Percentiles rank a stretch among this genome's conserved stretches.
Conservation (phyloP, 2,329 filamentous ascomycete species). For the Geosmithia flava region DNA sequence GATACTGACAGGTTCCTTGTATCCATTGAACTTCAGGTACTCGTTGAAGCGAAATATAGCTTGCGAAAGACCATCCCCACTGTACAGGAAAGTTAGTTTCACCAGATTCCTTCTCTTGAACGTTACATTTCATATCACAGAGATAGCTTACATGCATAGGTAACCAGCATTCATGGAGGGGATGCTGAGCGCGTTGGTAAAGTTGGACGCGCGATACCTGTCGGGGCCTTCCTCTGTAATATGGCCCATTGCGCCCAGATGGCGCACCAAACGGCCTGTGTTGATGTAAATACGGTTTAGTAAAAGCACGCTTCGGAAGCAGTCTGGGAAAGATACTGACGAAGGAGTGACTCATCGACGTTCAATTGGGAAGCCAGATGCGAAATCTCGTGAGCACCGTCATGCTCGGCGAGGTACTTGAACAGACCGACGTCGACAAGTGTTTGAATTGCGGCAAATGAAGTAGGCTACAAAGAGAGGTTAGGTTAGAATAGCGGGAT, state of each 20-base stretch:
- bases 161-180: conserved; percentile 22
- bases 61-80: conserved; percentile 3
- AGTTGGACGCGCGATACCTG: conserved; percentile 23
- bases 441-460: background rate
- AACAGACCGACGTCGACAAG: background rate
- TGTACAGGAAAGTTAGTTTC: background rate
- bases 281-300: background rate
- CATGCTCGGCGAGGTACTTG: background rate
- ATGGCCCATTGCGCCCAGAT: conserved; percentile 25
- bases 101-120: background rate
- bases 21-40: conserved; percentile 14
- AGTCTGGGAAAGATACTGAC: background rate
- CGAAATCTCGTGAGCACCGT: background rate
- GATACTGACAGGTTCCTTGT: conserved; percentile 12
- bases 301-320: background rate
- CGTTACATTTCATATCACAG: background rate
- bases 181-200: conserved; percentile 12
- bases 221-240: conserved; percentile 19
- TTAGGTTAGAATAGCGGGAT: background rate
- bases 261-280: conserved; percentile 8
- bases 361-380: background rate
- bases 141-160: conserved; percentile 12
- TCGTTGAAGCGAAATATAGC: conserved; percentile 14
- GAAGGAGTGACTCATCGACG: background rate
- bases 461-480: background rate